Evolutionary conservation across 345 rosid genomes (phyloP), one percentile per base, ranked within the genome.

Genomic region (Camelina hispida): DNA sequence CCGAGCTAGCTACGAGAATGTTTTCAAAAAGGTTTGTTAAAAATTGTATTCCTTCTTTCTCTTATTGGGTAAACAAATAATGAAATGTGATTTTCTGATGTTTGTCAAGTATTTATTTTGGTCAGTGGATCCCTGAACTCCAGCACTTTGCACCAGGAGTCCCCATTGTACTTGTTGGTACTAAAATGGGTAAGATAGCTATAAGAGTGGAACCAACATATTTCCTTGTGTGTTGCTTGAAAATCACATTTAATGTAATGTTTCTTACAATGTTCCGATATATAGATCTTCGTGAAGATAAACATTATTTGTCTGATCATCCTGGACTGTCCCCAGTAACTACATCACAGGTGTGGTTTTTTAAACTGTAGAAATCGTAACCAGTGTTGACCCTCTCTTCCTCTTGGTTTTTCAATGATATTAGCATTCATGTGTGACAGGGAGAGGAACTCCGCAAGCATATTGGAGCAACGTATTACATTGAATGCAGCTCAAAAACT

Each of bases 401-500:
- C 16, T 10, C 42, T 6, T n/a, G 43, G 62, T 30, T 16, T 35
- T 5, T 8, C 15, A 28, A 10, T 38, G 46, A 52, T 22, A 18
- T 14, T 5, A 20, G 4, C n/a, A 16, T 30, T 52, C 38, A 17
- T 12, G 9, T 55, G 71, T 68, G 72, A 22, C 84, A 91, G 97
- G 97, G 97, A 28, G 97, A 92, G 88, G 97, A 89, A 72, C 90
- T 92, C 25, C 87, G 92, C 51, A 92, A 87, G 82, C 88, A 84
- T 79, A 88, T 92, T 40, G 97, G 92, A 66, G 97, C 97, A 22
- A 77, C 85, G 52, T 92, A 83, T 80, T 92, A 89, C 75, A 80
- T 88, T 28, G 97, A 92, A 66, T 90, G 96, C 83, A 92, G 96
- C 86, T 92, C 96, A 38, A 92, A 90, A 87, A 87, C 97, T 76